A percentile compares a stretch with the other conserved stretches of the same genome.
Conservation (phyloP, 1,139 yeast species). For the Protomyces inundatus region DNA sequence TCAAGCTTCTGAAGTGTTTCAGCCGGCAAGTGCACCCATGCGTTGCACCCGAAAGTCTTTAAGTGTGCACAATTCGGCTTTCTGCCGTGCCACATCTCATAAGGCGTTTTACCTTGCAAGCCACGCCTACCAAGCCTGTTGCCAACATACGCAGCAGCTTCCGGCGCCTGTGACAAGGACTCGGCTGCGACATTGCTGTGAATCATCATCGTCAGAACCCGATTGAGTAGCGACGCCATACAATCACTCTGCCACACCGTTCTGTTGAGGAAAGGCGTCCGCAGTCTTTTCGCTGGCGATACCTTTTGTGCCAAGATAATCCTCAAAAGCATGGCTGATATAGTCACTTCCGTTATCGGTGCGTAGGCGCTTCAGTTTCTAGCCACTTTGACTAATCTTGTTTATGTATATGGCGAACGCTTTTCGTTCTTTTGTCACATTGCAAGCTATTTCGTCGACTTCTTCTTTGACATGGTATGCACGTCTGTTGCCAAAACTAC, state of each 20-base stretch:
- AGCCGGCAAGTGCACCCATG: not conserved
- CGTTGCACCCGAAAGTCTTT: not conserved
- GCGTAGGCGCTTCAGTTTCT: not conserved
- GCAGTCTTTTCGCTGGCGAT: not conserved
- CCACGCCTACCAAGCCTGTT: not conserved
- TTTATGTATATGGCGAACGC: no score
- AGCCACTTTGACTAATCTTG: no score
- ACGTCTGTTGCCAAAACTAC: no score
- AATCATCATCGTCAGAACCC: not conserved
- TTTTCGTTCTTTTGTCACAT: no score
- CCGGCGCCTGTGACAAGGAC: not conserved
- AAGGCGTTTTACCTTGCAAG: not conserved
- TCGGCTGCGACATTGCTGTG: no score
- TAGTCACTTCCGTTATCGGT: not conserved
- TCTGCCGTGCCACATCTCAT: not conserved
- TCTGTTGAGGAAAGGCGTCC: constrained; percentile 23
- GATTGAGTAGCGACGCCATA: constrained; percentile 14
- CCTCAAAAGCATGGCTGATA: not conserved
- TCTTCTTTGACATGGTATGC: no score
- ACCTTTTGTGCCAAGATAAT: not conserved
- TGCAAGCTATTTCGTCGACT: no score
- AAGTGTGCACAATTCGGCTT: not conserved
- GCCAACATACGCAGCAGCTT: not conserved
- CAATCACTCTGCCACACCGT: constrained; percentile 27
- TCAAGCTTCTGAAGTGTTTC: not conserved